Evolutionary conservation across 2,329 filamentous ascomycete genomes (phyloP).

Genomic region (Phyllosticta citrichinensis): DNA sequence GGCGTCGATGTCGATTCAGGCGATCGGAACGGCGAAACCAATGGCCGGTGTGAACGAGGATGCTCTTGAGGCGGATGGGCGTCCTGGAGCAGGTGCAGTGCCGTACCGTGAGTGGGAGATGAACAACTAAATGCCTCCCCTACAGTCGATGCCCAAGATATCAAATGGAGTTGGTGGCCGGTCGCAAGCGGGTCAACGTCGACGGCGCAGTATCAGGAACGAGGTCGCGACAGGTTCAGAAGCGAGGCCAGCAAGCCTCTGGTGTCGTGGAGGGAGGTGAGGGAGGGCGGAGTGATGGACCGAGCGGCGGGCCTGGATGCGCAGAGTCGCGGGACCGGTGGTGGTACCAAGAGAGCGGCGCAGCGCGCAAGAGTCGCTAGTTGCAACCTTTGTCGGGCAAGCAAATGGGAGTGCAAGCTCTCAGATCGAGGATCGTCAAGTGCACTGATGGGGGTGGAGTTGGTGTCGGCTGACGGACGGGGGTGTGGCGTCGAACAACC

Average conservation of each 20-base stretch:
- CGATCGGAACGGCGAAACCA: neutral
- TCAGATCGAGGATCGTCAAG: neutral
- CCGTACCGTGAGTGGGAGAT: slow-evolving; percentile 67
- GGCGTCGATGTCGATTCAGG: neutral
- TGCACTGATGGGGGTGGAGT: neutral
- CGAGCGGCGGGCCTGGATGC: neutral
- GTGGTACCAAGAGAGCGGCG: slow-evolving; percentile 4
- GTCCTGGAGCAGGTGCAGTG: slow-evolving; percentile 11
- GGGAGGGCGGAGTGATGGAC: neutral
- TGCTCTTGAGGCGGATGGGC: slow-evolving; percentile 7
- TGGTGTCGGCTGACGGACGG: neutral
- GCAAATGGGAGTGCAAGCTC: neutral
- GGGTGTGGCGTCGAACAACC: neutral
- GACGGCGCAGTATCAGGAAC: slow-evolving; percentile 15
- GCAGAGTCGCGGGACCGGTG: slow-evolving; percentile 2
- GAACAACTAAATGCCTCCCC: slow-evolving; percentile 98
- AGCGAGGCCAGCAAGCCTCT: slow-evolving; percentile 35
- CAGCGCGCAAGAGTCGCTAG: neutral
- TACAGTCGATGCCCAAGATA: slow-evolving; percentile 40
- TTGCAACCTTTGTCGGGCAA: neutral
- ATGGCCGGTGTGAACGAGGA: neutral
- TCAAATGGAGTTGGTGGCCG: slow-evolving; percentile 8
- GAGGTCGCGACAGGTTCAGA: slow-evolving; percentile 19
- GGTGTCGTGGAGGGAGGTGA: slow-evolving; percentile 11
- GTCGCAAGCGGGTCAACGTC: slow-evolving; percentile 16